phyloP scores from a whole-genome alignment of 2,329 filamentous ascomycete genomes.

The Dothidotthia symphoricarpi region DNA sequence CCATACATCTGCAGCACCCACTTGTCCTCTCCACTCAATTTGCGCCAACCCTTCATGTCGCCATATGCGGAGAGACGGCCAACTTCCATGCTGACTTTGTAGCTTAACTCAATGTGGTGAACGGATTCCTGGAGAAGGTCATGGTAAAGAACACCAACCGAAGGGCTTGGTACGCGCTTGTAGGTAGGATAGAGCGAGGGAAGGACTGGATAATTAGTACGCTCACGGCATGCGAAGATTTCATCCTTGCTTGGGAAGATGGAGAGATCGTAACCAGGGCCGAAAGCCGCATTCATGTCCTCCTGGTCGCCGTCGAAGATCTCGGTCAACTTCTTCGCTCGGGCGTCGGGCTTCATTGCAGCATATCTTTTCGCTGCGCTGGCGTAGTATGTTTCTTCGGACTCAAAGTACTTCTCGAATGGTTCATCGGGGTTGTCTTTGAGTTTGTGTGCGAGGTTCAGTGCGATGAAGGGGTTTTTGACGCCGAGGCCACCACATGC shows the following conservation, averaged over 20 bases:
- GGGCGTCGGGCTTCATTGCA: slow-evolving; percentile 7
- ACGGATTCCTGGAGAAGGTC: slow-evolving; percentile 12
- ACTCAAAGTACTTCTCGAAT: slow-evolving; percentile 12
- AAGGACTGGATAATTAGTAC: slow-evolving; percentile 3
- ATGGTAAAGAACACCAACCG: slow-evolving; percentile 9
- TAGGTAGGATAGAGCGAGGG: not conserved
- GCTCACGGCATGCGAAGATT: slow-evolving; percentile 18
- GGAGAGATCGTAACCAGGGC: slow-evolving; percentile 1
- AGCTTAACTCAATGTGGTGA: slow-evolving; percentile 5
- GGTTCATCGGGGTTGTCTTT: slow-evolving; percentile 3
- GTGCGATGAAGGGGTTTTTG: slow-evolving; percentile 26
- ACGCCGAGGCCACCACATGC: slow-evolving; percentile 32
- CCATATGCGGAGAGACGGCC: slow-evolving; percentile 2
- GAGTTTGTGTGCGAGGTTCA: slow-evolving; percentile 20
- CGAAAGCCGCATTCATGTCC: slow-evolving; percentile 10
- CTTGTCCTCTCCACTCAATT: slow-evolving; percentile 16
- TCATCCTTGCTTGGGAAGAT: slow-evolving; percentile 15
- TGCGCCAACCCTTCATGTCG: slow-evolving; percentile 12
- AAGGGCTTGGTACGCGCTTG: not conserved
- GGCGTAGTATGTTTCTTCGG: slow-evolving; percentile 23
- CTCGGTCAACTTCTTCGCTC: slow-evolving; percentile 10
- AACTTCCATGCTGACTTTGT: slow-evolving; percentile 12
- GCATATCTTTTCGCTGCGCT: slow-evolving; percentile 11
- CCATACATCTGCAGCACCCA: slow-evolving; percentile 33
- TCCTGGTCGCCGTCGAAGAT: slow-evolving; percentile 17